Evolutionary conservation across 495 filamentous ascomycete species (phyloP), one percentile per base, ranked within the genome.

Genomic region (Bathelium albidoporum): DNA sequence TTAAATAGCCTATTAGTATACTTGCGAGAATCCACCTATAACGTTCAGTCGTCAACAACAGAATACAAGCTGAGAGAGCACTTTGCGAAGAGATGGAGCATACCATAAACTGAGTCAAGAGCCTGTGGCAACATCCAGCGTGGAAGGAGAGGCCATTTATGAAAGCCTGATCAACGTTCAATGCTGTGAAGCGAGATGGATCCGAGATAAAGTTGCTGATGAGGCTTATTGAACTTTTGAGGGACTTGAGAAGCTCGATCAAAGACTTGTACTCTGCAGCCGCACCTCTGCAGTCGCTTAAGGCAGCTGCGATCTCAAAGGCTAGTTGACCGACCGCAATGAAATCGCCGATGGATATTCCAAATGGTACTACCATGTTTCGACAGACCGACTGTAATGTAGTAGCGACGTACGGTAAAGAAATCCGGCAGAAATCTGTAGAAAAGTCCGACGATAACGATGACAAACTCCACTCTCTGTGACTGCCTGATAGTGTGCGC

Each of bases 201-300:
- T 49, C 20, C 11, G 44, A 49, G 44, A 49, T 22, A 49, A 49
- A 49, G 18, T 49, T 49, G 44, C 44, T 49, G 44, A 49, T 49
- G 24, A 22, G 20, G 18, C 34, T 34, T 65, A 43, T 39, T 34
- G 36, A 32, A 24, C 26, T 39, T 62, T 65, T 65, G 58, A 55
- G 63, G 36, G 59, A 39, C 26, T 61, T 36, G 63, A 55, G 26
- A 44, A n/a, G 63, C 44, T 49, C 1, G 44, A 49, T 49, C 1
- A 49, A 49, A 49, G 44, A 49, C 44, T 49, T 49, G 44, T 49
- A 49, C 44, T 49, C 44, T 20, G 44, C 44, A 49, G 44, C 20
- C 18, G 44, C 44, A 22, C 44, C 44, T 49, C 44, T 49, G 1
- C 44, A 49, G 44, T 49, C 44, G 18, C 44, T 49, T n/a, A 49